These are phyloP conservation scores for Bacidia rubella DNA, from an alignment of 495 filamentous ascomycete species.

Conservation along the genomic window DNA sequence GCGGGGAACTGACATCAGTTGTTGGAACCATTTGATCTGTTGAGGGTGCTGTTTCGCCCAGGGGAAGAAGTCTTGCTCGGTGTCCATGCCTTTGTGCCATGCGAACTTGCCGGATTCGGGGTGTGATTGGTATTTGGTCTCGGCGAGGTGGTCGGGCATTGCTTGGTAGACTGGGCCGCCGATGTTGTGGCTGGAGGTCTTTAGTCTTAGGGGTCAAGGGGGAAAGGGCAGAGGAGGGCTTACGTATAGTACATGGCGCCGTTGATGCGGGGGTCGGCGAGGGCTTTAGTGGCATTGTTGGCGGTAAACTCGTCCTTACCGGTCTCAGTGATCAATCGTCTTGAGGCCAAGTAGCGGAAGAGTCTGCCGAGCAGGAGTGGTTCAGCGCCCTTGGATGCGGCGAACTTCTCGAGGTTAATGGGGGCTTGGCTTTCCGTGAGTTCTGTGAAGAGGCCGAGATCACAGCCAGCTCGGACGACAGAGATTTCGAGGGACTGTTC, in stretches of 20 bases:
- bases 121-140: slow-evolving; percentile 20
- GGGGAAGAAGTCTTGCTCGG: slow-evolving; percentile 25
- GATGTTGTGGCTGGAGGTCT: slow-evolving; percentile 12
- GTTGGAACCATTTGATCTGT: slow-evolving; percentile 25
- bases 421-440: slow-evolving; percentile 20
- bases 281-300: slow-evolving; percentile 22
- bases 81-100: slow-evolving; percentile 28
- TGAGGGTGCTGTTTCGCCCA: slow-evolving; percentile 29
- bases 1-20: slow-evolving; percentile 24
- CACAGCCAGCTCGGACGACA: slow-evolving; percentile 22
- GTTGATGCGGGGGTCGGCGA: slow-evolving; percentile 21
- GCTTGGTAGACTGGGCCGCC: slow-evolving; percentile 12
- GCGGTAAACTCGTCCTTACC: slow-evolving; percentile 23
- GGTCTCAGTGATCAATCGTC: slow-evolving; percentile 25
- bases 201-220: background rate
- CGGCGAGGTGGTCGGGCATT: slow-evolving; percentile 19
- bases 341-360: slow-evolving; percentile 32
- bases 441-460: slow-evolving; percentile 25
- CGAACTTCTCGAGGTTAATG: slow-evolving; percentile 21
- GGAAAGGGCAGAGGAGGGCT: slow-evolving; percentile 12
- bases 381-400: slow-evolving; percentile 21
- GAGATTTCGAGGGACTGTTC: background rate
- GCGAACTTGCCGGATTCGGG: slow-evolving; percentile 12
- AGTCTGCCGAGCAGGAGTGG: slow-evolving; percentile 29
- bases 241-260: slow-evolving; percentile 16